Evolutionary conservation across 441 rosid genomes (phyloP), one percentile per base, ranked within the genome.

Genomic region (Populus hybrid): DNA sequence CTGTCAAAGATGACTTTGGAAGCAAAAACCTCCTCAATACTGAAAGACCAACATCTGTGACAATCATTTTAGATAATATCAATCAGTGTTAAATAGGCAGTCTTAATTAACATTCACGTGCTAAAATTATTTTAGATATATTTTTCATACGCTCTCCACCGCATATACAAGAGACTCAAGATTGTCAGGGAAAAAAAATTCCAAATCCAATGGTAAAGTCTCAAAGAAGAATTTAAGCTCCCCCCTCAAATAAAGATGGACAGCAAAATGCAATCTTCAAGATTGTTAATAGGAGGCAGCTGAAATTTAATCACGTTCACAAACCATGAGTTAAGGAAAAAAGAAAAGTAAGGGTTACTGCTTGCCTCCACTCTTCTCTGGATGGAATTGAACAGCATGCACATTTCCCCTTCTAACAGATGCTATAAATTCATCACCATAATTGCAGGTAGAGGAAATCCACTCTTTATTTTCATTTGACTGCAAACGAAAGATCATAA

Each of bases 341-440:
- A 53, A 67, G n/a, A 75, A 63, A n/a, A 63, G 23, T 1, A 23
- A 28, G 36, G 38, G 35, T 46, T 66, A 76, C 21, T 59, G 64
- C 89, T 83, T 81, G 86, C 99, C 99, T 89, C 99, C 99, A 72
- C 99, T 95, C 84, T 96, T 96, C 86, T 96, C 99, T 0, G 98
- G 98, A 83, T 96, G 99, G 88, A 94, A 94, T 69, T 96, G 99
- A 70, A 96, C 98, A 14, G 99, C 98, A 81, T 94, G 94, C 77
- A 93, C 99, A 85, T 96, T 96, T 81, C 98, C 97, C 87, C 85
- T 93, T 87, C 93, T 90, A 24, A 96, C 75, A 75, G 98, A 96
- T 69, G 98, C 92, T 79, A 94, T 90, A 85, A 94, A 94, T 32
- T 87, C 84, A 77, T 88, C 93, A 16, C 97, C 96, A 81, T 94